Evolutionary conservation across 345 rosid genomes (phyloP), one percentile per base, ranked within the genome.

Genomic region (Euphorbia peplus): DNA sequence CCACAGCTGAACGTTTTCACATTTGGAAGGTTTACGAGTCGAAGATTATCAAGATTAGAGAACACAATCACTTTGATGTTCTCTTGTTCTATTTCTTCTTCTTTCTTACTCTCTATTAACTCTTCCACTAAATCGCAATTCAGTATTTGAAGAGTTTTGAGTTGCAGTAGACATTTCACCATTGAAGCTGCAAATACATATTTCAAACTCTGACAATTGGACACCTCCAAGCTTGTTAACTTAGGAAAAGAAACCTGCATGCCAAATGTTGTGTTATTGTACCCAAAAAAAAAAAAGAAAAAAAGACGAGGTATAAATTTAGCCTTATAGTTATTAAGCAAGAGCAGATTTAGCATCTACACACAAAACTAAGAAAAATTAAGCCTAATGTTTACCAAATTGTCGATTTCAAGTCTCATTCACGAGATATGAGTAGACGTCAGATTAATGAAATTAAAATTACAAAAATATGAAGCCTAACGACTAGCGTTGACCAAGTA

Each of bases 231-330:
- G n/a, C 24, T 51, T 8, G 22, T 21, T 21, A 67, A 18, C 70
- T 18, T 11, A 60, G 41, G 48, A 69, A 73, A 1, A 71, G 39
- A 7, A 19, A 53, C 25, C 26, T 76, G 48, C 79, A 5, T 2
- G 21, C 21, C n/a, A 19, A 51, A 51, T 51, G 11, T 3, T 47
- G 18, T 47, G 5, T 47, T 47, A 8, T 39, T 8, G 9, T 4
- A 8, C n/a, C n/a, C n/a, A n/a, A n/a, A n/a, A n/a, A n/a, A n/a
- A n/a, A n/a, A n/a, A n/a, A 8, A 8, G 11, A 39, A 4, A 39
- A 13, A 13, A 14, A 47, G 4, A 14, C 14, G 6, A 14, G n/a
- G n/a, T n/a, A n/a, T n/a, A n/a, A n/a, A n/a, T n/a, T n/a, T n/a
- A n/a, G n/a, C n/a, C n/a, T n/a, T n/a, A n/a, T n/a, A n/a, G n/a